Evolutionary conservation across 2,329 filamentous ascomycete species (phyloP).

Genomic region (Mollisiaceae sp.): DNA sequence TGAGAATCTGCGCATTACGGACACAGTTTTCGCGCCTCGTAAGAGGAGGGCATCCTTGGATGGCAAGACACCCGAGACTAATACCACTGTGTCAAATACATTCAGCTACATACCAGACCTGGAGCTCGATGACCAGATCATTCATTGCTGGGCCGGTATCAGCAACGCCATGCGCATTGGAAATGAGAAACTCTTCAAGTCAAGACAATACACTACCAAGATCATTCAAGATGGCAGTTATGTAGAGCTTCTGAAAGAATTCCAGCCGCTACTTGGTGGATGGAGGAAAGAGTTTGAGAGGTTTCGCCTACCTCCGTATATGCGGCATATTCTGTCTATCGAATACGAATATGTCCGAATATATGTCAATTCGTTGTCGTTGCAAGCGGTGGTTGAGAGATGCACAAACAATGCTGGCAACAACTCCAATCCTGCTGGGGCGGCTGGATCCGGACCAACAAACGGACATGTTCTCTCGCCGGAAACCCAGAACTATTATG

Average conservation of each 20-base stretch:
- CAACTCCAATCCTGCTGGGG: slow-evolving; percentile 41
- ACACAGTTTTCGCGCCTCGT: slow-evolving; percentile 58
- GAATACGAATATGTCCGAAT: slow-evolving; percentile 96
- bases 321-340: slow-evolving; percentile 81
- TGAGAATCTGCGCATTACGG: slow-evolving; percentile 62
- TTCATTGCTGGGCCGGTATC: slow-evolving; percentile 92
- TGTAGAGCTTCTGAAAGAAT: slow-evolving; percentile 78
- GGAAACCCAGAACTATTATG: slow-evolving; percentile 68
- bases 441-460: slow-evolving; percentile 45
- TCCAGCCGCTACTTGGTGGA: slow-evolving; percentile 75
- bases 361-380: slow-evolving; percentile 90
- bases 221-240: slow-evolving; percentile 89
- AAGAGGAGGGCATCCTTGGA: slow-evolving; percentile 50
- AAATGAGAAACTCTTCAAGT: slow-evolving; percentile 87
- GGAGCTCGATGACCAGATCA: slow-evolving; percentile 71
- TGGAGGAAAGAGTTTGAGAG: slow-evolving; percentile 85
- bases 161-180: slow-evolving; percentile 91
- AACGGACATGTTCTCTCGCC: slow-evolving; percentile 57
- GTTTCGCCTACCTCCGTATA: slow-evolving; percentile 70
- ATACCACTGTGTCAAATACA: slow-evolving; percentile 57
- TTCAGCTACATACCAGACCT: slow-evolving; percentile 72
- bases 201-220: slow-evolving; percentile 83
- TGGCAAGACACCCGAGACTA: slow-evolving; percentile 65
- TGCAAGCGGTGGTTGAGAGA: slow-evolving; percentile 93
- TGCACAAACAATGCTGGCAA: slow-evolving; percentile 76